Conservation (phyloP, 352 stramenopile species). For the Globisporangium cystogenes region DNA sequence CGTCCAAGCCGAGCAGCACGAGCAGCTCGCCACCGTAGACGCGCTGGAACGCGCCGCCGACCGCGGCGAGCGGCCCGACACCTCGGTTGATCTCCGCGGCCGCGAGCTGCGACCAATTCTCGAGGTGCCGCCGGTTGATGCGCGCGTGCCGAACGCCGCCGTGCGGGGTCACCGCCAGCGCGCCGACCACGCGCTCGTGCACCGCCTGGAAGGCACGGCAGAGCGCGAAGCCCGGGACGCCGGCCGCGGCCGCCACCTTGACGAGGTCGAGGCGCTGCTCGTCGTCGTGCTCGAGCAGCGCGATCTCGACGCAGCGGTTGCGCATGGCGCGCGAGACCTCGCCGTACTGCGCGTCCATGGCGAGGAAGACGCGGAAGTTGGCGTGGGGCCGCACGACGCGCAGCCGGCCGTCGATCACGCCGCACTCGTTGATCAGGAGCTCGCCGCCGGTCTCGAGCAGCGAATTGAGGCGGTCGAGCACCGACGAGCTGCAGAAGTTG, state of each 20-base stretch:
- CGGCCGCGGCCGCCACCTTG: constrained; percentile 44
- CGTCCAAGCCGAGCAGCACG: constrained; percentile 33
- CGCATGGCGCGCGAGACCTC: constrained; percentile 99
- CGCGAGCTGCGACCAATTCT: constrained; percentile 71
- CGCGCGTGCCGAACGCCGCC: constrained; percentile 22
- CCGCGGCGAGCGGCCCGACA: constrained; percentile 31
- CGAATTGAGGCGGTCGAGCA: constrained; percentile 99
- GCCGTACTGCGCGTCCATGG: constrained; percentile 94
- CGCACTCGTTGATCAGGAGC: constrained; percentile 98
- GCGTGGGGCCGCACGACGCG: constrained; percentile 95
- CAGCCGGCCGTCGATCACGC: constrained; percentile 86
- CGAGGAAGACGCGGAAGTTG: constrained; percentile 99
- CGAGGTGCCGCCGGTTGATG: constrained; percentile 66
- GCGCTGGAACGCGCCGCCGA: constrained; percentile 50
- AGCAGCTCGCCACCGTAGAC: constrained; percentile 58
- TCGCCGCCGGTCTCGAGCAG: constrained; percentile 97
- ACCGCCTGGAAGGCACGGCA: constrained; percentile 51
- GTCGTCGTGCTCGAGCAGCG: constrained; percentile 44
- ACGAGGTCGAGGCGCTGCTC: constrained; percentile 60
- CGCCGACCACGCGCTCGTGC: constrained; percentile 42
- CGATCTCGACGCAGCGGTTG: constrained; percentile 99
- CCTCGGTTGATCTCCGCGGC: constrained; percentile 60
- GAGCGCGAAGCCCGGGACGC: constrained; percentile 66
- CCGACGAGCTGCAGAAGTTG: constrained; percentile 98
- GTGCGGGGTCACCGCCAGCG: constrained; percentile 18